A percentile compares a stretch with the other conserved stretches of the same genome.
Conservation (phyloP, 257 asterid genomes). For the Solanum pimpinellifolium region DNA sequence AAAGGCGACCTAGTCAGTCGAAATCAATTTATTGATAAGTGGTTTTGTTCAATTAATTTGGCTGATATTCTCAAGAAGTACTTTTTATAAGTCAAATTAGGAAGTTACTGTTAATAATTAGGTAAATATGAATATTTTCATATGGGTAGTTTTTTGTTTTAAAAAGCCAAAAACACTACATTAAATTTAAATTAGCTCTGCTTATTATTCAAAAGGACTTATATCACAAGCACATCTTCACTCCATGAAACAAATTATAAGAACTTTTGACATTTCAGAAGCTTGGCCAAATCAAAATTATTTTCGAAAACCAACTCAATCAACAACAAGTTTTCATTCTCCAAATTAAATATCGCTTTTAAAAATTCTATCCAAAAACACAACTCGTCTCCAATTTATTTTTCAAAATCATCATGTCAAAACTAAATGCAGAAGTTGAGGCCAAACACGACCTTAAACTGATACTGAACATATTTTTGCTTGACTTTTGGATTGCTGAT, state of each 20-base stretch:
- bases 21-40: background rate
- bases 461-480: background rate
- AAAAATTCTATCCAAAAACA: background rate
- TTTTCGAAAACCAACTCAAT: background rate
- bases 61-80: background rate
- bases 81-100: background rate
- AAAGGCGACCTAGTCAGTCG: background rate
- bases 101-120: background rate
- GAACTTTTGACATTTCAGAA: background rate
- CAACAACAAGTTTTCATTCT: background rate
- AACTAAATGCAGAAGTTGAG: background rate
- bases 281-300: no score
- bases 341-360: background rate
- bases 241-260: background rate
- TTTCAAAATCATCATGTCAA: background rate
- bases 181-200: background rate
- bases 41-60: background rate
- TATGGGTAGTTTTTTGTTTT: background rate
- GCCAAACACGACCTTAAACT: background rate
- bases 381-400: background rate
- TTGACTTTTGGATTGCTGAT: background rate
- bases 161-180: background rate
- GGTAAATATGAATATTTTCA: background rate
- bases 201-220: background rate
- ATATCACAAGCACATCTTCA: background rate